Evolutionary conservation across 2,329 filamentous ascomycete genomes (phyloP).

Genomic region (Sphaceloma murrayae): DNA sequence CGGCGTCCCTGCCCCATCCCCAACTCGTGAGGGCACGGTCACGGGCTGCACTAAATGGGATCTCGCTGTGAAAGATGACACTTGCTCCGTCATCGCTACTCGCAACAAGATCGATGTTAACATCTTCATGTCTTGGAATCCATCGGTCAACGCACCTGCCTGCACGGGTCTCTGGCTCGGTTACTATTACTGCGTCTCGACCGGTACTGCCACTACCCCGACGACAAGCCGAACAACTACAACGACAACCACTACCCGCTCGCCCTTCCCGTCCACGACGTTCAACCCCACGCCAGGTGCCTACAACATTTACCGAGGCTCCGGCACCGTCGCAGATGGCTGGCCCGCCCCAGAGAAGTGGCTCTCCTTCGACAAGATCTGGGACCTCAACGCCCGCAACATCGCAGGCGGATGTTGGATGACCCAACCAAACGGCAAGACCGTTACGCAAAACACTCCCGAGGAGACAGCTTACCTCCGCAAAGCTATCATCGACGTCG

Average conservation of each 20-base stretch:
- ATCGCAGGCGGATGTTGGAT: slow-evolving; percentile 29
- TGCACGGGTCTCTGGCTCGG: slow-evolving; percentile 22
- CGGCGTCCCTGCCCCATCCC: slow-evolving; percentile 18
- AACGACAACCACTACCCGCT: slow-evolving; percentile 18
- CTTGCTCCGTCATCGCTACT: slow-evolving; percentile 21
- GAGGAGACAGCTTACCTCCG: slow-evolving; percentile 28
- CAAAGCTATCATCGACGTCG: slow-evolving; percentile 34
- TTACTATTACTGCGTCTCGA: slow-evolving; percentile 23
- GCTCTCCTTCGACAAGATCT: slow-evolving; percentile 31
- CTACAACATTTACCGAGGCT: slow-evolving; percentile 28
- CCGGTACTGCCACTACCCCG: slow-evolving; percentile 26
- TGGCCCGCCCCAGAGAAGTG: slow-evolving; percentile 31
- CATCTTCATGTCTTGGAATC: slow-evolving; percentile 24
- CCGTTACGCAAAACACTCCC: slow-evolving; percentile 34
- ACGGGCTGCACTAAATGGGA: slow-evolving; percentile 24
- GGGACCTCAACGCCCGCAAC: slow-evolving; percentile 27
- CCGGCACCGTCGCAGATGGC: slow-evolving; percentile 29
- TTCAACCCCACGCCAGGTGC: slow-evolving; percentile 8
- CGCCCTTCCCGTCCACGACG: neutral
- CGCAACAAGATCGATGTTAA: slow-evolving; percentile 19
- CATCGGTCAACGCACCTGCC: slow-evolving; percentile 21
- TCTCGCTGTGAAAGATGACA: slow-evolving; percentile 21
- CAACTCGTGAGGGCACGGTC: slow-evolving; percentile 22
- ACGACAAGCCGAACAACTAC: neutral
- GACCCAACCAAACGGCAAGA: neutral